phyloP scores from a whole-genome alignment of 345 rosid species.

The Salix suchowensis region DNA sequence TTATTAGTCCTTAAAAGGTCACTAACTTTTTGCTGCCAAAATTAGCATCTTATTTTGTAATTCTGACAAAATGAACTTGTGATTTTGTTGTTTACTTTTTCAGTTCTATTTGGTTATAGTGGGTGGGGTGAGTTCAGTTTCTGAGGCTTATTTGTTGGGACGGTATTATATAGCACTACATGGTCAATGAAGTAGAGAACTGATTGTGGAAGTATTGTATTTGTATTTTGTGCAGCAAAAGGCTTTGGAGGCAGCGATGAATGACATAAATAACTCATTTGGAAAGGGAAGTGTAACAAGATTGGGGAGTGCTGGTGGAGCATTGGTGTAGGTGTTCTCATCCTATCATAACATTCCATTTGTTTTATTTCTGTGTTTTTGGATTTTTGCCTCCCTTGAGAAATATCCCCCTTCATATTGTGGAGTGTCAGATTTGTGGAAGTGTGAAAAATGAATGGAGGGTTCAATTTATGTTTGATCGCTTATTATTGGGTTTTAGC shows the following conservation, averaged over 20 bases:
- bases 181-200: neutral
- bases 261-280: constrained; percentile 79
- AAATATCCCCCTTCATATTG: neutral
- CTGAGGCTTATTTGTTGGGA: neutral
- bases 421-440: neutral
- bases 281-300: constrained; percentile 95
- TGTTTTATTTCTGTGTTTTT: neutral
- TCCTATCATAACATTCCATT: neutral
- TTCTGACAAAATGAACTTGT: too few species aligned
- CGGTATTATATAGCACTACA: neutral
- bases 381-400: neutral
- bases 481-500: neutral
- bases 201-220: neutral
- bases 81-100: too few species aligned
- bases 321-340: constrained; percentile 63
- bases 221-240: constrained; percentile 57
- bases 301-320: constrained; percentile 95
- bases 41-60: too few species aligned
- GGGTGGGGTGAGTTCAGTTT: neutral
- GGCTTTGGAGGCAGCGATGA: constrained; percentile 91
- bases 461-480: neutral
- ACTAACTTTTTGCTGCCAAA: too few species aligned
- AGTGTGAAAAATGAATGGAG: neutral
- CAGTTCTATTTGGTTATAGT: too few species aligned
- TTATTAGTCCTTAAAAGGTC: too few species aligned